Percentiles rank a stretch among this genome's conserved stretches.
These are phyloP conservation scores for Akanthomyces lecanii DNA, from an alignment of 2,329 filamentous ascomycete genomes.

Conservation along the genomic window DNA sequence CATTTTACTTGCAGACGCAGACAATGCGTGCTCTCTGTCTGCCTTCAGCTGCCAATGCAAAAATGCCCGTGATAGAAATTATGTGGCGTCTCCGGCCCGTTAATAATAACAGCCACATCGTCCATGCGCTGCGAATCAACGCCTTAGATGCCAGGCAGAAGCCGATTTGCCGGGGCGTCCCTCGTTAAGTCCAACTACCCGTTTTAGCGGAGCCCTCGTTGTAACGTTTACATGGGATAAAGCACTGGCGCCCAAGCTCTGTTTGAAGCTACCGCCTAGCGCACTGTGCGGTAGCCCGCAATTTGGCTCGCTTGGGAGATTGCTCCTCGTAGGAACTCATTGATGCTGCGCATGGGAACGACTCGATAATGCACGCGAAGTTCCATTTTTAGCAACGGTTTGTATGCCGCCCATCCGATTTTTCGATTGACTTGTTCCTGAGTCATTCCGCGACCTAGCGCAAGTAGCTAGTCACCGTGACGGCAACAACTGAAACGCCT, in stretches of 20 bases:
- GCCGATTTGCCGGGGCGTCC: background rate
- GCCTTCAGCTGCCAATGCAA: too few relatives aligned
- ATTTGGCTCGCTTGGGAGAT: too few relatives aligned
- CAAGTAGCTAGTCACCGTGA: background rate
- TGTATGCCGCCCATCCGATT: background rate
- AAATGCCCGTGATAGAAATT: background rate
- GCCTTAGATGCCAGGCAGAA: background rate
- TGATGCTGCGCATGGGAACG: background rate
- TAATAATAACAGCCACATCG: background rate
- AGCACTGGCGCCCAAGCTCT: background rate
- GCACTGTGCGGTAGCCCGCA: slow-evolving; percentile 12
- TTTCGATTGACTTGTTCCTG: background rate
- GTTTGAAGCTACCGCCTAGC: background rate
- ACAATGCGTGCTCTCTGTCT: too few relatives aligned
- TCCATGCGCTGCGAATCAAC: background rate
- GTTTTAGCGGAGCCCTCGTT: slow-evolving; percentile 11
- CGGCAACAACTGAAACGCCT: background rate
- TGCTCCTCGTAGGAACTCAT: background rate
- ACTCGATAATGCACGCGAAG: background rate
- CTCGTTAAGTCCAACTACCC: slow-evolving; percentile 17
- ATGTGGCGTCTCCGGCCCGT: background rate
- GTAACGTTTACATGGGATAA: slow-evolving; percentile 5
- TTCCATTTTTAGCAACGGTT: background rate
- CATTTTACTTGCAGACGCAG: background rate
- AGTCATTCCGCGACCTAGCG: background rate